These are phyloP conservation scores for Xylaria bambusicola DNA, from an alignment of 495 filamentous ascomycete species.

Conservation along the genomic window DNA sequence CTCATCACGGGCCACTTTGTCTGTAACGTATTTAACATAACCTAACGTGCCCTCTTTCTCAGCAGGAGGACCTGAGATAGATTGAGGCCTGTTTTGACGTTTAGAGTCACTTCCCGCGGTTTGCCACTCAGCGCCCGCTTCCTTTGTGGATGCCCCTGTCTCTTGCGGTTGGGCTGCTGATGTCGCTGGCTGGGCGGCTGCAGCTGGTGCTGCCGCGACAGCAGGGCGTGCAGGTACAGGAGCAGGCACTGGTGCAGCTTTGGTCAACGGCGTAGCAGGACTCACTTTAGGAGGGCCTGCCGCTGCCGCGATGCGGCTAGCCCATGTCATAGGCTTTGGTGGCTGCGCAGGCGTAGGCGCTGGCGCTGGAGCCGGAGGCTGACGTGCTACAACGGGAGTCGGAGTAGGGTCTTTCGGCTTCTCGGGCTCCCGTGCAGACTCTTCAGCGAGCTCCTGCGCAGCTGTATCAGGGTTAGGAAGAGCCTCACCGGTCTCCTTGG, in stretches of 20 bases:
- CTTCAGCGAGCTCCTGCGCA: constrained; percentile 47
- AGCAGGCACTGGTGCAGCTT: constrained; percentile 46
- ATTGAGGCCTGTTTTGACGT: constrained; percentile 68
- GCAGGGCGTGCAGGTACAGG: constrained; percentile 38
- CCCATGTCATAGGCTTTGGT: constrained; percentile 83
- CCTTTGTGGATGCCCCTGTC: constrained; percentile 34
- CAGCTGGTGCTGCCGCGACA: constrained; percentile 25
- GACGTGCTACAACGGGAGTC: constrained; percentile 50
- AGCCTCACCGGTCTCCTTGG: constrained; percentile 48
- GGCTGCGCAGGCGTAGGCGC: constrained; percentile 39
- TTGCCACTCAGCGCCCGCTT: constrained; percentile 68
- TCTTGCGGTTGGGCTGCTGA: constrained; percentile 23
- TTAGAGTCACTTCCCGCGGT: constrained; percentile 82
- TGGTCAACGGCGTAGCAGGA: constrained; percentile 48
- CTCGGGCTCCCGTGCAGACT: constrained; percentile 53
- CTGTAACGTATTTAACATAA: constrained; percentile 92
- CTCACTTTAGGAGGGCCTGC: constrained; percentile 38
- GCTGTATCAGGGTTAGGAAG: constrained; percentile 39
- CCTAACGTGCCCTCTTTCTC: constrained; percentile 72
- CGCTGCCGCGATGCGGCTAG: constrained; percentile 65
- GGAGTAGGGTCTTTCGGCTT: constrained; percentile 63
- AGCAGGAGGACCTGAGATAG: constrained; percentile 45
- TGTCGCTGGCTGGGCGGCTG: constrained; percentile 35
- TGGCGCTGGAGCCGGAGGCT: constrained; percentile 42
- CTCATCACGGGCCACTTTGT: constrained; percentile 71